Evolutionary conservation across 768 basidiomycete species (phyloP).

Genomic region (Termitomyces sp.): DNA sequence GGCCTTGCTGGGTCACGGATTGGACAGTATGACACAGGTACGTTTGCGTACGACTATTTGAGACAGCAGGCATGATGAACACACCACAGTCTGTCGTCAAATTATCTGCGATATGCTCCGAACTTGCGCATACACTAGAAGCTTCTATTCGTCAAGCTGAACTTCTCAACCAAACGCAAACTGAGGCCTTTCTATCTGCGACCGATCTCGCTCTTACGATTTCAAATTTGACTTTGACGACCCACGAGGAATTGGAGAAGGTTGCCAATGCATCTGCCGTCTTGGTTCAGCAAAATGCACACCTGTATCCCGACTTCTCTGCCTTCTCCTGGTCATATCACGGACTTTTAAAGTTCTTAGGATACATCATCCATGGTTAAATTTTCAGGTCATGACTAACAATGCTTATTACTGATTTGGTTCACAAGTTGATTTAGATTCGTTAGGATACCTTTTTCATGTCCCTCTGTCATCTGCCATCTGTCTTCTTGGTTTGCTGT

Average conservation of each 20-base stretch:
- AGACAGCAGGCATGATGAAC: neutral
- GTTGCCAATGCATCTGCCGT: slow-evolving; percentile 39
- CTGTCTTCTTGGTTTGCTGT: slow-evolving; percentile 24
- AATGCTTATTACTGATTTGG: neutral
- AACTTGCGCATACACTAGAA: slow-evolving; percentile 25
- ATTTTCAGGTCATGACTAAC: neutral
- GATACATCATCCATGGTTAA: slow-evolving; percentile 9
- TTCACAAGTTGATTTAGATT: slow-evolving; percentile 24
- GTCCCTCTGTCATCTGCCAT: slow-evolving; percentile 23
- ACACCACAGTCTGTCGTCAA: slow-evolving; percentile 15
- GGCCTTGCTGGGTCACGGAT: slow-evolving; percentile 7
- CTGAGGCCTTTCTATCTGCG: slow-evolving; percentile 29
- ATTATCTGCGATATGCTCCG: slow-evolving; percentile 16
- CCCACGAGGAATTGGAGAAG: slow-evolving; percentile 38
- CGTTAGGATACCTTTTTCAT: slow-evolving; percentile 19
- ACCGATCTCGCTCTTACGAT: slow-evolving; percentile 30
- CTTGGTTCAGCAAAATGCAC: slow-evolving; percentile 22
- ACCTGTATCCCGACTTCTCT: slow-evolving; percentile 13
- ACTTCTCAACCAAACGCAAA: slow-evolving; percentile 24
- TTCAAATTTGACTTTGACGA: slow-evolving; percentile 29
- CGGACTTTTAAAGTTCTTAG: neutral
- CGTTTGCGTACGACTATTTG: neutral
- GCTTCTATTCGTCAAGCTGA: slow-evolving; percentile 15
- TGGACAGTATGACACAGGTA: slow-evolving; percentile 12
- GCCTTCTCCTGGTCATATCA: slow-evolving; percentile 3